These are phyloP conservation scores for Pharus latifolius DNA, from an alignment of 176 grass and related monocot species.

Conservation along the genomic window DNA sequence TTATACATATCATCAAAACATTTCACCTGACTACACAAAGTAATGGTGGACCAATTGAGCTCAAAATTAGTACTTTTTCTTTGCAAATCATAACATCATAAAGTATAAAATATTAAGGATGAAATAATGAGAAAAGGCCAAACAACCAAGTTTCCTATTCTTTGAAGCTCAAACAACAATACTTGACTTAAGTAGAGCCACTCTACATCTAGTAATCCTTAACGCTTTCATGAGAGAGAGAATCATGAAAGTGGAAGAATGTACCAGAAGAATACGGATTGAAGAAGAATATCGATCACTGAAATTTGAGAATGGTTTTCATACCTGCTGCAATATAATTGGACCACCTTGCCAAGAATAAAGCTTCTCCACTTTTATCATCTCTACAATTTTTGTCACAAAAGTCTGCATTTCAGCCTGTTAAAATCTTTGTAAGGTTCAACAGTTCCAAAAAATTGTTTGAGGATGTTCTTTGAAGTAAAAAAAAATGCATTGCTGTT, in stretches of 20 bases:
- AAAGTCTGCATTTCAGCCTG: slow-evolving; percentile 92
- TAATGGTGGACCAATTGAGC: no score
- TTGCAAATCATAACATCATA: no score
- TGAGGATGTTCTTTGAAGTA: neutral
- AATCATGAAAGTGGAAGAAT: neutral
- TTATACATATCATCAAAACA: no score
- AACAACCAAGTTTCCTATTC: no score
- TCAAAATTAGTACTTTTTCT: no score
- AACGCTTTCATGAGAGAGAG: neutral
- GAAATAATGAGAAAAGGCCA: no score
- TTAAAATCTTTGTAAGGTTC: slow-evolving; percentile 5
- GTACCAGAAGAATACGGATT: neutral
- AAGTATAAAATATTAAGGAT: no score
- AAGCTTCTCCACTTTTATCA: slow-evolving; percentile 78
- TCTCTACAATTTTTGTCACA: slow-evolving; percentile 75
- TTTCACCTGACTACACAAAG: no score
- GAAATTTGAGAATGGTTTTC: slow-evolving; percentile 2
- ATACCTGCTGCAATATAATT: slow-evolving; percentile 85
- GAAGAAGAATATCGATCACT: neutral
- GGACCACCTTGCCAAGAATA: slow-evolving; percentile 99
- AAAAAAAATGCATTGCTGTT: neutral
- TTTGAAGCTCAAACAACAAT: no score
- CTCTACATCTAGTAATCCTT: neutral
- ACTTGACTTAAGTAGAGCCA: no score
- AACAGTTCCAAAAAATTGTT: neutral